Percentiles rank a stretch among this genome's conserved stretches.
These are phyloP conservation scores for Colletotrichum eleusines DNA, from an alignment of 2,329 filamentous ascomycete genomes.

Conservation along the genomic window DNA sequence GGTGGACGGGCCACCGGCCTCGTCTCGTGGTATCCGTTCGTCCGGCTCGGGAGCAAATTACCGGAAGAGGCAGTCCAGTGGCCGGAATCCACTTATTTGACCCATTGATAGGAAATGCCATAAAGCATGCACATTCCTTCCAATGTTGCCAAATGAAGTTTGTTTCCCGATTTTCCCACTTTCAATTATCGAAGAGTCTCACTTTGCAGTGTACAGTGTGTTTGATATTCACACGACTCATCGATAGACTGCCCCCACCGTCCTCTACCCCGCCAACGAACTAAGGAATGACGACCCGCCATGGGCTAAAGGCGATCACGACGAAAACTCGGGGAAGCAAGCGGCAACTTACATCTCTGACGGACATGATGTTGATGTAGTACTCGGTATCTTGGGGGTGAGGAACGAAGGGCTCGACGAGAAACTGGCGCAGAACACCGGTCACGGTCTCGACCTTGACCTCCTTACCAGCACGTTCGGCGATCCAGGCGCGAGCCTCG, in stretches of 20 bases:
- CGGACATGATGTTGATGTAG: conserved; percentile 99
- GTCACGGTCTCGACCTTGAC: conserved; percentile 93
- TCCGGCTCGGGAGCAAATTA: conserved; percentile 50
- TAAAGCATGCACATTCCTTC: conserved; percentile 39
- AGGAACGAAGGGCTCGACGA: conserved; percentile 98
- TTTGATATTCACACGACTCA: conserved; percentile 29
- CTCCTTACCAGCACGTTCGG: conserved; percentile 89
- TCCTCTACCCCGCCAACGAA: conserved; percentile 15
- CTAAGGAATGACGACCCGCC: conserved; percentile 25
- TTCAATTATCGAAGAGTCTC: conserved; percentile 16
- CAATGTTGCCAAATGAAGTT: conserved; percentile 32
- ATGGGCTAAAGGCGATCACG: conserved; percentile 15
- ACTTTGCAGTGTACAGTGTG: conserved; percentile 27
- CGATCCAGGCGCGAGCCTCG: conserved; percentile 94
- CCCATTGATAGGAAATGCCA: conserved; percentile 38
- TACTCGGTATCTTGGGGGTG: conserved; percentile 97
- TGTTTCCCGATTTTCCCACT: conserved; percentile 14
- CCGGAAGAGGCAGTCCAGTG: conserved; percentile 42
- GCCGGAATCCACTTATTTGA: conserved; percentile 42
- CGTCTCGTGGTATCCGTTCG: conserved; percentile 56
- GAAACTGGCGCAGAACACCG: conserved; percentile 91
- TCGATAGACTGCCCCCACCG: conserved; percentile 24
- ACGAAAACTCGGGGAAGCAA: conserved; percentile 43
- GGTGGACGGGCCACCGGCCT: conserved; percentile 36
- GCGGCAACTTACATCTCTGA: conserved; percentile 88